phyloP scores from a whole-genome alignment of 2,329 filamentous ascomycete species.

The Aspergillus awamori region DNA sequence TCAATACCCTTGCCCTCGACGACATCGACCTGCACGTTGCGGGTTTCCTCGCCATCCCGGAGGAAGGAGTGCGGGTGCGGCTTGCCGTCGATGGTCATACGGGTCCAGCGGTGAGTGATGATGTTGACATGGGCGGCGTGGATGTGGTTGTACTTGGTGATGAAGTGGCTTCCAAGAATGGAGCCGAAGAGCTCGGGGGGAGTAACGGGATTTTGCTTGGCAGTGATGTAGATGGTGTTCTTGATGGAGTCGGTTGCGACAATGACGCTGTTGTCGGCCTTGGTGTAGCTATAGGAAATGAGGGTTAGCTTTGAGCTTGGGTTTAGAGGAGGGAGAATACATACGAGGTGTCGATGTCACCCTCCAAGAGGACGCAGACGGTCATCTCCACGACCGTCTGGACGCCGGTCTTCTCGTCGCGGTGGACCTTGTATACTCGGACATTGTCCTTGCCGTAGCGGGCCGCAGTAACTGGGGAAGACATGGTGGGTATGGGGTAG shows the following conservation, averaged over 20 bases:
- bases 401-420: conserved; percentile 71
- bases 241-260: conserved; percentile 98
- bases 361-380: conserved; percentile 88
- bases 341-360: conserved; percentile 82
- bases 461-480: conserved; percentile 47
- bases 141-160: conserved; percentile 87
- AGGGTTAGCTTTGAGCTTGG: conserved; percentile 3
- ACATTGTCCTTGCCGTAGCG: conserved; percentile 83
- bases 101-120: conserved; percentile 85
- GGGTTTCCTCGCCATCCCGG: conserved; percentile 84
- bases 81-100: conserved; percentile 82
- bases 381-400: conserved; percentile 95
- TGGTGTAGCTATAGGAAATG: conserved; percentile 72
- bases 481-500: conserved; percentile 29
- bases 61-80: conserved; percentile 94
- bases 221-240: conserved; percentile 93
- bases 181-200: conserved; percentile 91
- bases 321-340: conserved; percentile 27
- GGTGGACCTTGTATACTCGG: conserved; percentile 92
- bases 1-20: conserved; percentile 69
- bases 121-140: conserved; percentile 79
- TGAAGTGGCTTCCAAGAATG: conserved; percentile 83
- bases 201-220: conserved; percentile 88
- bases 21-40: conserved; percentile 75
- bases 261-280: conserved; percentile 90